A percentile compares a stretch with the other conserved stretches of the same genome.
Evolutionary conservation across 768 basidiomycete species (phyloP).

Genomic region (Porpolomopsis calyptriformis): DNA sequence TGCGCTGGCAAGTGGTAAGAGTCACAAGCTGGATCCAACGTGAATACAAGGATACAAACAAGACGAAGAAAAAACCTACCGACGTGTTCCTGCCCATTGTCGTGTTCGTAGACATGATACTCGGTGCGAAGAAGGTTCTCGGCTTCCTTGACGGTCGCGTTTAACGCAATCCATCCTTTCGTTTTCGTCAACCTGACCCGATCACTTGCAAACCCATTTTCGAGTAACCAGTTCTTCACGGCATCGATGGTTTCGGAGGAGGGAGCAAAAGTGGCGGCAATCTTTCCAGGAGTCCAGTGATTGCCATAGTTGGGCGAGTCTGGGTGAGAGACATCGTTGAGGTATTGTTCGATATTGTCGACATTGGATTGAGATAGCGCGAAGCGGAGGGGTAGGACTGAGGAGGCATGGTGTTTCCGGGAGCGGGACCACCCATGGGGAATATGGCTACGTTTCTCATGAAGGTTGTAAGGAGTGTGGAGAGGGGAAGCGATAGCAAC

Average conservation of each 20-base stretch:
- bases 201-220: conserved; percentile 15
- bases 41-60: not conserved
- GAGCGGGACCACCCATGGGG: conserved; percentile 8
- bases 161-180: conserved; percentile 24
- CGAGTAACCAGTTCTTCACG: conserved; percentile 23
- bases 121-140: conserved; percentile 22
- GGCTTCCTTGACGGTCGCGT: conserved; percentile 21
- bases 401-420: conserved; percentile 15
- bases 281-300: conserved; percentile 23
- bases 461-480: conserved; percentile 9
- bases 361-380: conserved; percentile 27
- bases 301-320: conserved; percentile 24
- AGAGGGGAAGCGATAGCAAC: not conserved
- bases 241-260: conserved; percentile 15
- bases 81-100: conserved; percentile 21
- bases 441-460: conserved; percentile 18
- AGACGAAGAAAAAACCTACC: conserved; percentile 12
- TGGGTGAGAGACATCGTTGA: conserved; percentile 27
- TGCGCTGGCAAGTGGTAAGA: conserved; percentile 23
- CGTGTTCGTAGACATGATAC: conserved; percentile 24
- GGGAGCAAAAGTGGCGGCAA: conserved; percentile 24
- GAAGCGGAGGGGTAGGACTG: conserved; percentile 23
- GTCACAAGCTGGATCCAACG: conserved; percentile 18
- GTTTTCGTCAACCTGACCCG: conserved; percentile 17
- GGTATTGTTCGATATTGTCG: conserved; percentile 18